Evolutionary conservation across 139 green algal species (phyloP), one percentile per base, ranked within the genome.

Genomic region (Trebouxia sp.): DNA sequence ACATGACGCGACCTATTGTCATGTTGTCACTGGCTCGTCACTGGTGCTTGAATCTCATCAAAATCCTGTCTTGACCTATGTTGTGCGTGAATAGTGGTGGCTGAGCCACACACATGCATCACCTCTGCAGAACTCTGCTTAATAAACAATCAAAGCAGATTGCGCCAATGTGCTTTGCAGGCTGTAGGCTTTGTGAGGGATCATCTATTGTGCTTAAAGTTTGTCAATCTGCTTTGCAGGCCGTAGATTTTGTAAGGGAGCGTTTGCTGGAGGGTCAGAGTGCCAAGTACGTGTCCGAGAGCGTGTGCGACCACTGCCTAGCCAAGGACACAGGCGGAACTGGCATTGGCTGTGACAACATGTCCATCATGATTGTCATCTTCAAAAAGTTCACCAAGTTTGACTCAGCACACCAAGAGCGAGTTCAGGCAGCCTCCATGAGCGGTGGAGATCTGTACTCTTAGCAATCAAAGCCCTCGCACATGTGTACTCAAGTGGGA

Each of bases 291-390:
- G 89, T 94, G 14, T 89, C 81, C 47, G 91, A 95, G 83, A 87
- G 87, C 55, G 50, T 94, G 20, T 94, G 94, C 78, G 90, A 97
- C 58, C 75, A 82, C 50, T 97, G 93, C 87, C 79, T 95, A 37
- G 92, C 91, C 0, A 86, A 87, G 9, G 86, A 94, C 80, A 92
- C 87, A 1, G 76, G 83, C 30, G 88, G 85, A 15, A 86, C 75
- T 76, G 90, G 87, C 47, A 87, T 94, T 24, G 88, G 87, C 26
- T 92, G 88, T 51, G 88, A 92, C 74, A 92, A 92, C 83, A 90
- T 92, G 86, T 87, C 78, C 55, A 80, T 83, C 17, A 80, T 92
- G 56, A 65, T 92, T 15, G 82, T 84, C 24, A 45, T 89, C 38
- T 69, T 92, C 14, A 87, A 88, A 47, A 24, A 37, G 12, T 81